phyloP scores from a whole-genome alignment of 768 basidiomycete species.

The Goffeauzyma gilvescens region DNA sequence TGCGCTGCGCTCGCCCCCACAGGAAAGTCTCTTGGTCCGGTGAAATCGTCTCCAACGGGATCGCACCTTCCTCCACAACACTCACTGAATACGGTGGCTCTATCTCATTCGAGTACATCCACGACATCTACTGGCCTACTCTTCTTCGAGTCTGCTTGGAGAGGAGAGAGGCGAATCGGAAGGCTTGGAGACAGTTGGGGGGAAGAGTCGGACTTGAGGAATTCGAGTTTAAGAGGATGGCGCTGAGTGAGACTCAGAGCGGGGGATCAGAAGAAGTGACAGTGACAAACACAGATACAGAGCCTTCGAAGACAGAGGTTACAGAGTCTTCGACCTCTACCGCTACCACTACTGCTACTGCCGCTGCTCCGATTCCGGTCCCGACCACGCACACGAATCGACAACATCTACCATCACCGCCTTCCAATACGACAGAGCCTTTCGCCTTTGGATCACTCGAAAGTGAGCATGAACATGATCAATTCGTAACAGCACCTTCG shows the following conservation, averaged over 20 bases:
- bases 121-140: conserved; percentile 10
- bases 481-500: too few species aligned
- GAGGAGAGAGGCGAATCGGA: not conserved
- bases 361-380: too few species aligned
- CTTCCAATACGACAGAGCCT: too few species aligned
- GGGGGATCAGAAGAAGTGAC: too few species aligned
- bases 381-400: too few species aligned
- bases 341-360: too few species aligned
- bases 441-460: too few species aligned
- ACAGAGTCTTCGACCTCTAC: too few species aligned
- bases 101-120: conserved; percentile 7
- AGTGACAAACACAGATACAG: too few species aligned
- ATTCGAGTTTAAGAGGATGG: conserved; percentile 5
- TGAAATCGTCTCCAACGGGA: conserved; percentile 7
- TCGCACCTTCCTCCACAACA: conserved; percentile 1
- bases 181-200: conserved; percentile 2
- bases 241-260: not conserved
- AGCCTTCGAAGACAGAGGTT: too few species aligned
- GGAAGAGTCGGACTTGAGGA: conserved; percentile 6
- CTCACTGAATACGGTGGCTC: conserved; percentile 6
- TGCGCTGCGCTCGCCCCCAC: not conserved
- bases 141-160: conserved; percentile 2
- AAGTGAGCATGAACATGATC: too few species aligned
- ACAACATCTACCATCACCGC: too few species aligned
- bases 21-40: conserved; percentile 4